Evolutionary conservation across 129 eudicot species (phyloP).

Genomic region (Tanacetum coccineum): DNA sequence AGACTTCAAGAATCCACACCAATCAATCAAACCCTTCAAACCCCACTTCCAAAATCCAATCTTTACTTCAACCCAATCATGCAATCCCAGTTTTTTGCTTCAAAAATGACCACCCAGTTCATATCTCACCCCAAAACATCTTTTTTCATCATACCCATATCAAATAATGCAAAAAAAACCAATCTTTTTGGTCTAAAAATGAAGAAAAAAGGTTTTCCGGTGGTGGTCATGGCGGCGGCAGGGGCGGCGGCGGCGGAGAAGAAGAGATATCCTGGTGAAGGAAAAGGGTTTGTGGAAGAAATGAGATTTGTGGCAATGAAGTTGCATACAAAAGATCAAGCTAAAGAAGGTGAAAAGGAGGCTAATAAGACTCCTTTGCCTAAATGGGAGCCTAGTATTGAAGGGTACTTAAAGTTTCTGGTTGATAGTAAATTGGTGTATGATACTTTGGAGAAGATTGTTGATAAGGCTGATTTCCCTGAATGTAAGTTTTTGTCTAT

Average conservation of each 20-base stretch:
- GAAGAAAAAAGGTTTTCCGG: slow-evolving; percentile 23
- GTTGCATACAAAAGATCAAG: slow-evolving; percentile 84
- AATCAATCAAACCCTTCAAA: neutral
- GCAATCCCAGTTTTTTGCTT: slow-evolving; percentile 34
- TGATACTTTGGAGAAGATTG: slow-evolving; percentile 88
- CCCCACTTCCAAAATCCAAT: neutral
- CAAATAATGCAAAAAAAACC: slow-evolving; percentile 17
- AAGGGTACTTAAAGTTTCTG: slow-evolving; percentile 87
- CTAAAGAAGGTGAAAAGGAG: slow-evolving; percentile 91
- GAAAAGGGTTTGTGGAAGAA: slow-evolving; percentile 88
- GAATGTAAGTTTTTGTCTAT: slow-evolving; percentile 31
- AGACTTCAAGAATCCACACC: neutral
- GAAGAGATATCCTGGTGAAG: slow-evolving; percentile 74
- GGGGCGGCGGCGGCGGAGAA: slow-evolving; percentile 51
- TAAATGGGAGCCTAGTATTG: slow-evolving; percentile 78
- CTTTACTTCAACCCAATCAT: no score
- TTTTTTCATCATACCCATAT: slow-evolving; percentile 36
- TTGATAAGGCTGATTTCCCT: slow-evolving; percentile 17
- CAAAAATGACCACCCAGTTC: slow-evolving; percentile 28
- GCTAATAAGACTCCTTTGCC: slow-evolving; percentile 71
- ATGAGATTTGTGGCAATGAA: slow-evolving; percentile 99
- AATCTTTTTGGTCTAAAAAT: slow-evolving; percentile 14
- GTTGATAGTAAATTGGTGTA: slow-evolving; percentile 90
- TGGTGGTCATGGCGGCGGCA: slow-evolving; percentile 25
- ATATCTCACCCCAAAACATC: slow-evolving; percentile 24